These are phyloP conservation scores for Starmera dryadoides DNA, from an alignment of 805 yeast species.

Conservation along the genomic window DNA sequence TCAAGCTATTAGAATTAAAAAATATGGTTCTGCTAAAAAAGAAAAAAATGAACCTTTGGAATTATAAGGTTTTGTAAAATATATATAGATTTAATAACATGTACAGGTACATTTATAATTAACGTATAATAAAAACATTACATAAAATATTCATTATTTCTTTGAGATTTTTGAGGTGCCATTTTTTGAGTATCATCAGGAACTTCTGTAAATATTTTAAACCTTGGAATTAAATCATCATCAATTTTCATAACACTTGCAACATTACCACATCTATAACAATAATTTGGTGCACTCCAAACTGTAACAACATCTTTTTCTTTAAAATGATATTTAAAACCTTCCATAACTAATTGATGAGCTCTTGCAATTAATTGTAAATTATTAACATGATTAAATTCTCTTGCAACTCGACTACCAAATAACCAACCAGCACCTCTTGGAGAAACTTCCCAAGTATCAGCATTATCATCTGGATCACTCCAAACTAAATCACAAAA, in stretches of 20 bases:
- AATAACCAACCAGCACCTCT: conserved; percentile 99
- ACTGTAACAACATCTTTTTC: conserved; percentile 96
- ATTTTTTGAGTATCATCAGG: conserved; percentile 57
- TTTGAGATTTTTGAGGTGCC: conserved; percentile 26
- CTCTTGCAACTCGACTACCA: conserved; percentile 90
- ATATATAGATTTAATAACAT: too few relatives aligned
- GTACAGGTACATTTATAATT: too few relatives aligned
- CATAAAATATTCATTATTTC: conserved; percentile 26
- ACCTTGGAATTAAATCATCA: conserved; percentile 79
- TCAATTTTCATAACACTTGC: conserved; percentile 97
- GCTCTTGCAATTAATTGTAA: conserved; percentile 88
- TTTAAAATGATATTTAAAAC: conserved; percentile 92
- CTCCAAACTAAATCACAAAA: conserved; percentile 97
- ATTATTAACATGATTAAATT: conserved; percentile 92
- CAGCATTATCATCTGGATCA: conserved; percentile 89
- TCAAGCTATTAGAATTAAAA: conserved; percentile 96
- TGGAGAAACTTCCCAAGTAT: conserved; percentile 96
- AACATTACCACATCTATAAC: conserved; percentile 96
- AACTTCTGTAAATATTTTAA: conserved; percentile 92
- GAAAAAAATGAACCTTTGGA: conserved; percentile 48
- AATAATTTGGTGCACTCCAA: conserved; percentile 96
- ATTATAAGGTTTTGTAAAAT: neutral
- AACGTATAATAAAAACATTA: too few relatives aligned
- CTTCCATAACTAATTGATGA: conserved; percentile 98
- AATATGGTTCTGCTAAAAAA: conserved; percentile 93